Evolutionary conservation across 192 early-diverging fungal species (phyloP).

Genomic region (Rhizophagus clarus): DNA sequence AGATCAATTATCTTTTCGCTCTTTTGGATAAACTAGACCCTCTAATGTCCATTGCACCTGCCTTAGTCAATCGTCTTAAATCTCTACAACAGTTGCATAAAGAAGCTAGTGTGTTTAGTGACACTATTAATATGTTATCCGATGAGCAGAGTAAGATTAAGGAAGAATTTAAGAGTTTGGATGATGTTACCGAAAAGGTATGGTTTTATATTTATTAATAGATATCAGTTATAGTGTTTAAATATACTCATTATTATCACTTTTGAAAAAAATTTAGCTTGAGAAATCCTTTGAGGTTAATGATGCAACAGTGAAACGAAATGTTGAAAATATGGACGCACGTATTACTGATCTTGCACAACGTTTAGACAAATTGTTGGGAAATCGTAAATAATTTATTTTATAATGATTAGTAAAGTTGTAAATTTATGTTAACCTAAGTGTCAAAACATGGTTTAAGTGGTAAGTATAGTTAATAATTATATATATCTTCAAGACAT

Average conservation of each 20-base stretch:
- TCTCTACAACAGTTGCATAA: slow-evolving; percentile 77
- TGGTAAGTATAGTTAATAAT: no score
- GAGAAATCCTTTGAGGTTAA: slow-evolving; percentile 61
- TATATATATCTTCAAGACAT: no score
- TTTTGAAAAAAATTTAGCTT: slow-evolving; percentile 41
- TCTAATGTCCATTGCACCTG: slow-evolving; percentile 75
- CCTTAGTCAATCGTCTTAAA: slow-evolving; percentile 76
- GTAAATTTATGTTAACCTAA: no score
- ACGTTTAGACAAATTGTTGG: slow-evolving; percentile 44
- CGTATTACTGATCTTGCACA: slow-evolving; percentile 67
- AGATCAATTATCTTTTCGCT: slow-evolving; percentile 69
- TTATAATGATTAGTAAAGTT: no score
- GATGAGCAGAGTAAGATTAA: slow-evolving; percentile 68
- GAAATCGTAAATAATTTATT: slow-evolving; percentile 5
- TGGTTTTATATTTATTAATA: neutral
- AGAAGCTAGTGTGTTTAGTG: slow-evolving; percentile 78
- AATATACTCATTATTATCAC: neutral
- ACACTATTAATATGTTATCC: slow-evolving; percentile 72
- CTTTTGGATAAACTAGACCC: slow-evolving; percentile 78
- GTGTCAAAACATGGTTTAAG: no score
- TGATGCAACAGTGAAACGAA: slow-evolving; percentile 58
- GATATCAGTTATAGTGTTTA: neutral
- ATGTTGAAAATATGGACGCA: slow-evolving; percentile 65
- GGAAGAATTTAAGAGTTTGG: slow-evolving; percentile 66
- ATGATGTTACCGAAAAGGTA: slow-evolving; percentile 58